Evolutionary conservation across 345 rosid species (phyloP).

Genomic region (Jatropha curcas): DNA sequence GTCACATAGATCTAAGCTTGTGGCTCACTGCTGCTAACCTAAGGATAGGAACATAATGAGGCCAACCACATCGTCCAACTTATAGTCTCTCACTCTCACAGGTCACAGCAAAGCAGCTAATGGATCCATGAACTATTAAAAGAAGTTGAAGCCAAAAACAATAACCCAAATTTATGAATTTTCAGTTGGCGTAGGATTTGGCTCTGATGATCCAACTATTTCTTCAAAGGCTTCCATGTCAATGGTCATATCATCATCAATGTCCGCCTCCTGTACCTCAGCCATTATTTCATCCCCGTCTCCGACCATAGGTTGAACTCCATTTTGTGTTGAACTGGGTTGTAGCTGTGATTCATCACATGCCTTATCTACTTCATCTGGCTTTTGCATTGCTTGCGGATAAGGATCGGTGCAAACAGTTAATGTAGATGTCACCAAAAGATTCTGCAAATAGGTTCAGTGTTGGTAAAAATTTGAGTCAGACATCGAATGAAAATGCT

Average conservation of each 20-base stretch:
- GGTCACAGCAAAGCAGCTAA: neutral
- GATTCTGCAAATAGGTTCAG: constrained; percentile 48
- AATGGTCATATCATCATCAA: constrained; percentile 61
- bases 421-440: constrained; percentile 75
- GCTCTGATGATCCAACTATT: constrained; percentile 51
- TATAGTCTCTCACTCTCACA: neutral
- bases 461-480: neutral
- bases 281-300: constrained; percentile 74
- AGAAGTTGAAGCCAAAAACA: neutral
- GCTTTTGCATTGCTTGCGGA: constrained; percentile 37
- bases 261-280: constrained; percentile 68
- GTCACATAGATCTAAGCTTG: neutral
- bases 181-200: constrained; percentile 36
- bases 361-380: constrained; percentile 31
- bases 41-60: neutral
- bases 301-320: constrained; percentile 54
- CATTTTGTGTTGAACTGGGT: constrained; percentile 50
- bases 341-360: constrained; percentile 31
- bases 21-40: neutral
- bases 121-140: neutral
- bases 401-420: constrained; percentile 47
- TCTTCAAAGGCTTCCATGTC: constrained; percentile 69
- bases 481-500: neutral
- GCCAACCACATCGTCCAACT: neutral
- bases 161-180: constrained; percentile 37